Conservation (phyloP, 345 rosid species). For the Ceriops tagal region DNA sequence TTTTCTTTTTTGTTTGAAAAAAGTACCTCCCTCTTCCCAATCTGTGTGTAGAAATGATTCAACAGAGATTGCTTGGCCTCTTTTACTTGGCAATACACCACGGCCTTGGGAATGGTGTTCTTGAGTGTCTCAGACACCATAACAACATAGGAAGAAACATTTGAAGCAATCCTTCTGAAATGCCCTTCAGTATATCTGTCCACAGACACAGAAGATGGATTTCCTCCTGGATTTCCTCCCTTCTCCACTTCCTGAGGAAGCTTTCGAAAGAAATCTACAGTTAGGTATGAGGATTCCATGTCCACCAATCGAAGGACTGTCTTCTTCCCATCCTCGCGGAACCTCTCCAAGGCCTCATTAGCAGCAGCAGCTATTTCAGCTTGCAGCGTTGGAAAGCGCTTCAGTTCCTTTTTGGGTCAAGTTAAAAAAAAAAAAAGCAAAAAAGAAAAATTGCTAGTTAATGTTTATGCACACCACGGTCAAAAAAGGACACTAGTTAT, state of each 20-base stretch:
- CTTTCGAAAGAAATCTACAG: constrained; percentile 38
- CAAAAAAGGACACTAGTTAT: not conserved
- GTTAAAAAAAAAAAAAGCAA: not conserved
- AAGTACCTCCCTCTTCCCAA: constrained; percentile 36
- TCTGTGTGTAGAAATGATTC: constrained; percentile 31
- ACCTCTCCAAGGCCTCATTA: constrained; percentile 32
- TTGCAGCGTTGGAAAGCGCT: constrained; percentile 39
- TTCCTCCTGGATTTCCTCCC: constrained; percentile 27
- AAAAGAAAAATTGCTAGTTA: not conserved
- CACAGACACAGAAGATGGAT: constrained; percentile 17
- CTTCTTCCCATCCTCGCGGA: constrained; percentile 36
- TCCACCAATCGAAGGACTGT: constrained; percentile 37
- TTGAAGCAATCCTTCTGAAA: constrained; percentile 41
- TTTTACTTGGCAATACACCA: constrained; percentile 37
- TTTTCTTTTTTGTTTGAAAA: not conserved
- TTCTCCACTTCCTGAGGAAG: constrained; percentile 41
- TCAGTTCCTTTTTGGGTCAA: constrained; percentile 24
- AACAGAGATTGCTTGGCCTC: constrained; percentile 38
- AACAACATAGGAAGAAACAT: constrained; percentile 31
- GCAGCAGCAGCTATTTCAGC: constrained; percentile 35
- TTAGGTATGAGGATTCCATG: constrained; percentile 39
- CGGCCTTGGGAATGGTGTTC: constrained; percentile 35
- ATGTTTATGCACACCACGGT: not conserved
- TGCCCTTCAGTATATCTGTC: constrained; percentile 37
- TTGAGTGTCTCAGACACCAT: constrained; percentile 39